Conservation (phyloP, 257 asterid genomes). For the Solanum gandarillasii region DNA sequence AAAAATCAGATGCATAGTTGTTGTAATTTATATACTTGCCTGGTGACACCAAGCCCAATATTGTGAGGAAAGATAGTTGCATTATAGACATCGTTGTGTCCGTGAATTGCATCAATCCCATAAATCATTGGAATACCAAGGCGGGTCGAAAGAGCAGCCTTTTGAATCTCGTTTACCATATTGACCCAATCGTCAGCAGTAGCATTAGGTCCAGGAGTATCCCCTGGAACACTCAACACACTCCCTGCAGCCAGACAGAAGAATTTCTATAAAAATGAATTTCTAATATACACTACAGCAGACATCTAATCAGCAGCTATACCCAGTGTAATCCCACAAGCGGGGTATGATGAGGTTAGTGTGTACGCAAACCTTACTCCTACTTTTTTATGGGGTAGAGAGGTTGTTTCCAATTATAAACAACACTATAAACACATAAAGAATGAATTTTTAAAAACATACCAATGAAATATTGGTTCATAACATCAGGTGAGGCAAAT, state of each 20-base stretch:
- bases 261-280: neutral
- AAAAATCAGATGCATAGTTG: neutral
- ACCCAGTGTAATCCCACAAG: neutral
- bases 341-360: neutral
- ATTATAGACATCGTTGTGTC: conserved; percentile 25
- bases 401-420: neutral
- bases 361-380: neutral
- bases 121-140: conserved; percentile 31
- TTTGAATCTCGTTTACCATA: conserved; percentile 26
- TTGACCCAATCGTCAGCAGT: conserved; percentile 23
- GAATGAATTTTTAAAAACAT: neutral
- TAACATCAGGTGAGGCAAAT: conserved; percentile 3
- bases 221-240: conserved; percentile 32
- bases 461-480: conserved; percentile 3
- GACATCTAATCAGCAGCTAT: neutral
- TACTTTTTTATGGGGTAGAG: neutral
- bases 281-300: neutral
- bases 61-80: conserved; percentile 33
- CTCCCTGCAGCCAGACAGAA: conserved; percentile 12
- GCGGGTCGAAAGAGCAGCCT: conserved; percentile 19
- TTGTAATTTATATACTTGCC: conserved; percentile 4
- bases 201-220: conserved; percentile 20
- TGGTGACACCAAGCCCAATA: conserved; percentile 33
- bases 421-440: neutral
- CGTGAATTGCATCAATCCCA: conserved; percentile 34